Conservation (phyloP, 345 rosid genomes). For the Syzygium grande region DNA sequence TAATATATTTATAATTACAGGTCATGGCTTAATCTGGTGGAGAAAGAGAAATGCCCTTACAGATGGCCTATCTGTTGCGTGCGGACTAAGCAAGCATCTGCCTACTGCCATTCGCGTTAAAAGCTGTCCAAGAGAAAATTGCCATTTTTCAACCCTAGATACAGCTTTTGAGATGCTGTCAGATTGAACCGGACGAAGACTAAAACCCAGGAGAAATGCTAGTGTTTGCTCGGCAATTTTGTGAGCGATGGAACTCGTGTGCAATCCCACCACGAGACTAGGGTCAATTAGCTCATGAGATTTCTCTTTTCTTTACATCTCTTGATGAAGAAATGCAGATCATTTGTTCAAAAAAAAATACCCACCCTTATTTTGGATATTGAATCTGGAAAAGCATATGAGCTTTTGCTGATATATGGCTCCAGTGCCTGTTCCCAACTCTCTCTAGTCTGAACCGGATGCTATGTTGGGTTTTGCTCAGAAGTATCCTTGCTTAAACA, state of each 20-base stretch:
- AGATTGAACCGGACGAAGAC: not conserved
- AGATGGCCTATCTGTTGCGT: not conserved
- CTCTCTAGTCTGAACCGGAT: not conserved
- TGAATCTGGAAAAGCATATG: not conserved
- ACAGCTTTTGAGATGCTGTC: not conserved
- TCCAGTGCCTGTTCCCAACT: not conserved
- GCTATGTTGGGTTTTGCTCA: not conserved
- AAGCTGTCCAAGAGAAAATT: not conserved
- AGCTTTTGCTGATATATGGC: rapidly evolving
- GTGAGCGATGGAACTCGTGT: not conserved
- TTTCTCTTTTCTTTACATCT: not conserved
- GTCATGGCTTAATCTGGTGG: not conserved
- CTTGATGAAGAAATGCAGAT: not conserved
- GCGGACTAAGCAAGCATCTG: not conserved
- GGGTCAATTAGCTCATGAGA: not conserved
- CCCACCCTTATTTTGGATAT: not conserved
- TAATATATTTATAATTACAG: not conserved
- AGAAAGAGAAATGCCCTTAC: not conserved
- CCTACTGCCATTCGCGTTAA: not conserved
- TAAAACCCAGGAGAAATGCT: not conserved
- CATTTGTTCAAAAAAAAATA: not conserved
- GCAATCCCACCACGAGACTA: not conserved
- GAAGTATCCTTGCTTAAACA: not conserved
- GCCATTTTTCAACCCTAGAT: not conserved
- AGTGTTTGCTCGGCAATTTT: not conserved